Base-by-base conservation (phyloP, 257 asterid species). In the Gynochthodes officinalis region DNA sequence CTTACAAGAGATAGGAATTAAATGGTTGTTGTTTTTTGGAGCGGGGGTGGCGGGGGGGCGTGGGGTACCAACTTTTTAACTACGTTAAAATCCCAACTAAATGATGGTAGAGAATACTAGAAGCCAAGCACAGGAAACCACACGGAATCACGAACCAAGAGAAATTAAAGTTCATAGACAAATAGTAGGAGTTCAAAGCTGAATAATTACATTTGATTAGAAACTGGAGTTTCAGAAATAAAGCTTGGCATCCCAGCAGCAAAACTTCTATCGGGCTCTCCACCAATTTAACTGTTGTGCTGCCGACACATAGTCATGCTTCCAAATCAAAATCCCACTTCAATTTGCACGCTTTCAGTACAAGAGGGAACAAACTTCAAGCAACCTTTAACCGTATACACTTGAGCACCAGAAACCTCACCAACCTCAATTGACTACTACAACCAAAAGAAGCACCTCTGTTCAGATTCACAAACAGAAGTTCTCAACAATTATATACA, bases 161-260 rank as follows among this genome's bases (percentile, higher is more conserved):
- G n/a, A 27, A 64, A 19, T 6, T 40, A 52, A 33, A 60, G 18
- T 54, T 23, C 32, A n/a, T n/a, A 39, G 25, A 33, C 21, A 27
- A 8, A 39, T 12, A 75, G 69, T 27, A 60, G 7, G 46, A 58
- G 64, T 19, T 11, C 32, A 62, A 35, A 62, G 67, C 58, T 7
- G 8, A 73, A 77, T 52, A 71, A 25, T 78, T 88, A 89, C 98
- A 86, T 91, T 77, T 84, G 81, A 83, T 81, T 87, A 58, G 90
- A 77, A 82, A 71, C 74, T 59, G 89, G 84, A 33, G 86, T 60
- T 77, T 86, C 95, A 77, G 95, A 82, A 81, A 82, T 75, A 82
- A 90, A 91, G 88, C 96, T 90, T 74, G 98, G 96, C 93, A 88
- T 92, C 87, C 78, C 92, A 83, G 86, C 71, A 79, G 75, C 27